A percentile compares a stretch with the other conserved stretches of the same genome.
phyloP scores from a whole-genome alignment of 2,329 filamentous ascomycete species.

The Dactylellina parvicollis region DNA sequence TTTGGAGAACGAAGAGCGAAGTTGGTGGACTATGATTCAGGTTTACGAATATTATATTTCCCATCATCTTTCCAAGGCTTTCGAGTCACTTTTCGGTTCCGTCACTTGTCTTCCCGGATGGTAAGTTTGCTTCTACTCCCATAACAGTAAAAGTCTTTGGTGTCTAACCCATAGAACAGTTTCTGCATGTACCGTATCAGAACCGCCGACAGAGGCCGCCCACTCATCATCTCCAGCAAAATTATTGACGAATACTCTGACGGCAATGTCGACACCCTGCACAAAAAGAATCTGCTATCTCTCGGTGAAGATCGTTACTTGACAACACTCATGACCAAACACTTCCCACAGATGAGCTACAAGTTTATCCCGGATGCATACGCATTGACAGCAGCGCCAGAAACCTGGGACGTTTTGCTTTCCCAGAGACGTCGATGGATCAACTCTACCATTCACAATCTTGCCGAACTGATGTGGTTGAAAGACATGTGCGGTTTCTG shows the following conservation, averaged over 20 bases:
- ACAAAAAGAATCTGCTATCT: conserved; percentile 91
- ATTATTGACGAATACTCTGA: conserved; percentile 89
- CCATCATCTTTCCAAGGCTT: conserved; percentile 94
- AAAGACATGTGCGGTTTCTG: conserved; percentile 98
- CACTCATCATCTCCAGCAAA: conserved; percentile 88
- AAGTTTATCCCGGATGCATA: conserved; percentile 95
- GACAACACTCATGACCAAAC: conserved; percentile 96
- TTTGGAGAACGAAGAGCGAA: conserved; percentile 91
- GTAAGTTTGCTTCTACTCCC: conserved; percentile 68
- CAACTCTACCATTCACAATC: conserved; percentile 97
- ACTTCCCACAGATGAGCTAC: conserved; percentile 94
- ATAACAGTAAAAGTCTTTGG: conserved; percentile 58
- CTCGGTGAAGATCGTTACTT: conserved; percentile 97
- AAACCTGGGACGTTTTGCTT: conserved; percentile 90
- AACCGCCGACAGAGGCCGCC: conserved; percentile 91
- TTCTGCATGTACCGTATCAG: conserved; percentile 98
- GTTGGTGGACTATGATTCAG: conserved; percentile 99
- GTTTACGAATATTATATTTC: conserved; percentile 99
- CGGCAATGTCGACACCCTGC: conserved; percentile 89
- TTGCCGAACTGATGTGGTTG: conserved; percentile 87
- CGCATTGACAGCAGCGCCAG: conserved; percentile 90
- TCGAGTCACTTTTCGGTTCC: conserved; percentile 96
- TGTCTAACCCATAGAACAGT: conserved; percentile 68
- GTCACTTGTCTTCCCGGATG: conserved; percentile 99
- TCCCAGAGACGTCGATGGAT: conserved; percentile 99